These are phyloP conservation scores for Penstemon davidsonii DNA, from an alignment of 257 asterid genomes.

Conservation along the genomic window DNA sequence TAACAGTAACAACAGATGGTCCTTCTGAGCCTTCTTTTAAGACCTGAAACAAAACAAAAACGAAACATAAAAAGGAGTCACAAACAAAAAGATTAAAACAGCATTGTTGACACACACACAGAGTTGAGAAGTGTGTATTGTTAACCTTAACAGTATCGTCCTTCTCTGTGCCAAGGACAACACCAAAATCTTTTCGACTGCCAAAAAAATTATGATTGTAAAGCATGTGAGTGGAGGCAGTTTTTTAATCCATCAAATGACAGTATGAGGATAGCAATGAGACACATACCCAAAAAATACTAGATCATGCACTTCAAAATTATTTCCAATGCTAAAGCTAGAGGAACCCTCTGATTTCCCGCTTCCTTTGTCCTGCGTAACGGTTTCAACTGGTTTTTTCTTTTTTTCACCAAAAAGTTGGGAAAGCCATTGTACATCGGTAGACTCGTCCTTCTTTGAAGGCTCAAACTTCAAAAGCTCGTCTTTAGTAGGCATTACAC, in stretches of 20 bases:
- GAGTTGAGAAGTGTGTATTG: not conserved
- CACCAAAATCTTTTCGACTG: constrained; percentile 94
- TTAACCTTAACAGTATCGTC: constrained; percentile 72
- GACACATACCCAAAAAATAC: constrained; percentile 83
- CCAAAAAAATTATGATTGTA: constrained; percentile 27
- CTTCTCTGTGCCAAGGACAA: constrained; percentile 80
- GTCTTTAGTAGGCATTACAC: constrained; percentile 74
- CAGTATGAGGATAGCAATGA: constrained; percentile 3
- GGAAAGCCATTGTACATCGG: constrained; percentile 77
- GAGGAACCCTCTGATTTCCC: too few relatives aligned
- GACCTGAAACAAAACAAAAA: constrained; percentile 46
- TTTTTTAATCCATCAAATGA: constrained; percentile 14
- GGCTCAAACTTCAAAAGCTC: constrained; percentile 96
- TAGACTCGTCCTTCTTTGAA: constrained; percentile 57
- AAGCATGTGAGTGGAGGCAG: constrained; percentile 12
- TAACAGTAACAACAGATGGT: constrained; percentile 55
- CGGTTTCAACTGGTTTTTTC: constrained; percentile 44
- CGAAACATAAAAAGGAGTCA: not conserved
- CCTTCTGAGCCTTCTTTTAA: constrained; percentile 77
- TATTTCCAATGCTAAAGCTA: constrained; percentile 25
- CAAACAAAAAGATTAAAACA: not conserved
- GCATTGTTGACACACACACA: too few relatives aligned
- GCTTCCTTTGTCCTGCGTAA: constrained; percentile 45
- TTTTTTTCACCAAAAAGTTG: constrained; percentile 80
- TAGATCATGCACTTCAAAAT: constrained; percentile 78